Base-by-base conservation (phyloP, 441 rosid genomes). In the Aleurites moluccanus region DNA sequence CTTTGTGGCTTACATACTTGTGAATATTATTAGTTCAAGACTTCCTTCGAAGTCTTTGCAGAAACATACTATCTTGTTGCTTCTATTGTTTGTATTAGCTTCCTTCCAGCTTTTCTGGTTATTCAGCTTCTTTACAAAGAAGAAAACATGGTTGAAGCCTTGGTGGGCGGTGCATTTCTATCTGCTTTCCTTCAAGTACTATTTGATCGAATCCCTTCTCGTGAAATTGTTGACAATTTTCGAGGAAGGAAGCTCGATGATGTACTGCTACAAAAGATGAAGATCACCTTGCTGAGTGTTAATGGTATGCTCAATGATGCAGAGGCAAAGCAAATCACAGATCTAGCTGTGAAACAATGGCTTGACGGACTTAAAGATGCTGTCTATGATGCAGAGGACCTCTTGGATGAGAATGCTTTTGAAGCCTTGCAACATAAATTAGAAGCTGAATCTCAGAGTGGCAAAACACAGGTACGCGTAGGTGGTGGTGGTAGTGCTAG, bases 341-440 rank as follows among this genome's bases (percentile, higher is more conserved):
- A 50, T 9, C 8, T 5, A 15, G 62, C 8, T n/a, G 70, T 73
- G 3, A 50, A 49, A 64, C 15, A 64, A 6, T 73, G 76, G 70
- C 53, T 73, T 33, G 70, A 63, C 35, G 53, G 50, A 33, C 69
- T 73, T 64, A 64, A 73, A 55, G 63, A 73, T 73, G 76, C 70
- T 50, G n/a, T 64, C 2, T 73, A 73, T 64, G 70, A 73, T 16
- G 76, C 70, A 15, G 70, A 73, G 50, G 70, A 73, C 16, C 25
- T 73, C 0, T 30, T 73, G 49, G 76, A 73, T 40, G 70, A 73
- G 56, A 64, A 64, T 52, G 33, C 49, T 38, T 49, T n/a, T n/a
- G 6, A 52, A 52, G 35, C 70, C 50, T 52, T 64, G 15, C 44
- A 57, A 44, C 45, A 13, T 5, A 27, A 71, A 27, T 25, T 59